phyloP scores from a whole-genome alignment of 2,329 filamentous ascomycete species.

The Colletotrichum trifolii region DNA sequence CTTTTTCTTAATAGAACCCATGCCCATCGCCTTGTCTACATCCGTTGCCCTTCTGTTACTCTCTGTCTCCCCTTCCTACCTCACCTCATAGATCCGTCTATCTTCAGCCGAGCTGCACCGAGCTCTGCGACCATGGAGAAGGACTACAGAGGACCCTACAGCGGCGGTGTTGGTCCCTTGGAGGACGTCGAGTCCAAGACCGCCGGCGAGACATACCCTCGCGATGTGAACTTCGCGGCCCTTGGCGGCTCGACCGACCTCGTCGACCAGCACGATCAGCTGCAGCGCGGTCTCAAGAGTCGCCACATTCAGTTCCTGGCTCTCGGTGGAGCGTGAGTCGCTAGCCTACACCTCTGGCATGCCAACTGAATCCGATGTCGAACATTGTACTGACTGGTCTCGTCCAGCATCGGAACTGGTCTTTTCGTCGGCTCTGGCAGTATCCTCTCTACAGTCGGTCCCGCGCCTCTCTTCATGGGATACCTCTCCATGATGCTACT shows the following conservation, averaged over 20 bases:
- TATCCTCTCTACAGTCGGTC: conserved; percentile 66
- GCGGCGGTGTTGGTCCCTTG: conserved; percentile 25
- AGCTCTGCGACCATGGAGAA: conserved; percentile 25
- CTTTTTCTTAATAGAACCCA: conserved; percentile 10
- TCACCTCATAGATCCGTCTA: neutral
- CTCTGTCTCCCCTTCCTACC: neutral
- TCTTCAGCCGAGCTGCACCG: neutral
- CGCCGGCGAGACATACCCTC: conserved; percentile 37
- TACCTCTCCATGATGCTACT: conserved; percentile 69
- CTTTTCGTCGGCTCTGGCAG: conserved; percentile 71
- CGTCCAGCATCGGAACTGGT: conserved; percentile 67
- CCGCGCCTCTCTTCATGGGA: conserved; percentile 76
- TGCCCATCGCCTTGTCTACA: neutral
- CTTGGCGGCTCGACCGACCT: conserved; percentile 45
- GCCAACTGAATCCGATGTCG: neutral
- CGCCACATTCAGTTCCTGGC: conserved; percentile 71
- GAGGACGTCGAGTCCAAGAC: conserved; percentile 39
- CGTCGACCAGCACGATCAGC: conserved; percentile 53
- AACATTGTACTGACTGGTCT: conserved; percentile 8
- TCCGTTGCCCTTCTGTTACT: neutral
- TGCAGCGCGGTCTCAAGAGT: conserved; percentile 68
- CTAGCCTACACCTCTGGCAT: neutral
- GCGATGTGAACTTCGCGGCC: conserved; percentile 40
- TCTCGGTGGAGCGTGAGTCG: conserved; percentile 56
- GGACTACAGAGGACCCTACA: conserved; percentile 28